Evolutionary conservation across 2,329 filamentous ascomycete genomes (phyloP).

Genomic region (Aspergillus japonicus): DNA sequence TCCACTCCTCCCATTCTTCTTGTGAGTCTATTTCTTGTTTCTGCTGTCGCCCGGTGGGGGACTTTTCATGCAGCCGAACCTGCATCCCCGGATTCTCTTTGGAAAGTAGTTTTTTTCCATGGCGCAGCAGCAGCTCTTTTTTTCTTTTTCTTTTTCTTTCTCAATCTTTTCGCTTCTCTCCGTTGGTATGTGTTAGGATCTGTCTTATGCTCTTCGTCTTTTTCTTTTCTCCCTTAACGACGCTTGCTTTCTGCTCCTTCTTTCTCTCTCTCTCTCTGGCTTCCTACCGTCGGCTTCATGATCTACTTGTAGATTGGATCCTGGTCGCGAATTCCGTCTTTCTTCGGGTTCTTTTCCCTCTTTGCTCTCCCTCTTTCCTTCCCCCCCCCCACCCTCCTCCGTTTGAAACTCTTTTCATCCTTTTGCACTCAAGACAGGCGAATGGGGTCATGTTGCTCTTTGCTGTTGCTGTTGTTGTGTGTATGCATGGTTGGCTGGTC

Average conservation of each 20-base stretch:
- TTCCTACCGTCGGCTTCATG: not conserved
- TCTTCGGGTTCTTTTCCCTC: conserved; percentile 17
- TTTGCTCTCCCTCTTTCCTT: not conserved
- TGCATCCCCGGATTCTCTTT: conserved; percentile 22
- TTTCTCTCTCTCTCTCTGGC: not conserved
- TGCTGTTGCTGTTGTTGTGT: conserved; percentile 10
- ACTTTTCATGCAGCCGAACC: conserved; percentile 13
- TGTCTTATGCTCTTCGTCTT: conserved; percentile 2
- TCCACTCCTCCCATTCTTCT: conserved; percentile 20
- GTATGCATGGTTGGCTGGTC: not conserved
- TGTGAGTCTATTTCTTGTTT: conserved; percentile 20
- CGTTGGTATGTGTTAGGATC: conserved; percentile 9
- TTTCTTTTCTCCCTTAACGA: conserved; percentile 1
- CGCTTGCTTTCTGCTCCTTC: not conserved
- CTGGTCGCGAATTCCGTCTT: conserved; percentile 25
- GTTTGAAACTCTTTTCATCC: not conserved
- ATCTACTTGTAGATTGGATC: conserved; percentile 15
- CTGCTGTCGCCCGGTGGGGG: conserved; percentile 19
- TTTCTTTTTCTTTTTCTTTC: conserved; percentile 36
- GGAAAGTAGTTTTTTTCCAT: conserved; percentile 29
- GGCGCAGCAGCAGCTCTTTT: conserved; percentile 27
- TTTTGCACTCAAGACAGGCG: conserved; percentile 19
- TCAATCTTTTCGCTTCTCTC: conserved; percentile 14
- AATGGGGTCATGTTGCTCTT: conserved; percentile 25
- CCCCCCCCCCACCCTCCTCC: no score